phyloP scores from a whole-genome alignment of 164 flowering plant species.

The Chloranthus sessilifolius region DNA sequence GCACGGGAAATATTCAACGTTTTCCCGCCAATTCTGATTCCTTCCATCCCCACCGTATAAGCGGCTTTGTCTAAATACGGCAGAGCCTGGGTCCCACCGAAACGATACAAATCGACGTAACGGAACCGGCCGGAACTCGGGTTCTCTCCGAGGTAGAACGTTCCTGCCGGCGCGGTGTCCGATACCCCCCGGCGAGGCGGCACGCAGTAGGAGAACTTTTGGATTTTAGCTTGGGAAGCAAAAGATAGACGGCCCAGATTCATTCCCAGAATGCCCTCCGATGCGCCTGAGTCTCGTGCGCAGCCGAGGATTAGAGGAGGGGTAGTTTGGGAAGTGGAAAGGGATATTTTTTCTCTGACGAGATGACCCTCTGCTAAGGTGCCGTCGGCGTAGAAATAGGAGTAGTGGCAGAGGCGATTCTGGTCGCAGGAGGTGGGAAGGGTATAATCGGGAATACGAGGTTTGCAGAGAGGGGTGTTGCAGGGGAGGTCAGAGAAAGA shows the following conservation, averaged over 20 bases:
- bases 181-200: conserved; percentile 20
- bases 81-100: conserved; percentile 31
- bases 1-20: conserved; percentile 36
- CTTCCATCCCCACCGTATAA: conserved; percentile 50
- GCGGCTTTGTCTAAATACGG: conserved; percentile 67
- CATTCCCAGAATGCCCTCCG: conserved; percentile 84
- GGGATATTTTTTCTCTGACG: conserved; percentile 51
- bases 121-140: conserved; percentile 40
- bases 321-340: conserved; percentile 37
- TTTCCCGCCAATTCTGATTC: conserved; percentile 44
- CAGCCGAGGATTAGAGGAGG: conserved; percentile 70
- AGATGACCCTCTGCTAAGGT: conserved; percentile 78
- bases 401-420: conserved; percentile 69
- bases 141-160: conserved; percentile 54
- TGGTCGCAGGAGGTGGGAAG: conserved; percentile 74
- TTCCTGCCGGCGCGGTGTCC: conserved; percentile 27
- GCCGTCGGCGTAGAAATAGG: conserved; percentile 84
- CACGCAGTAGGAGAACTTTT: conserved; percentile 67
- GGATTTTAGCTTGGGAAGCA: conserved; percentile 48
- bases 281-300: conserved; percentile 32
- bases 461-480: conserved; percentile 63
- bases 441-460: conserved; percentile 60
- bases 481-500: conserved; percentile 72
- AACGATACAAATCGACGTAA: conserved; percentile 39
- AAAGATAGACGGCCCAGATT: conserved; percentile 66